Evolutionary conservation across 805 yeast species (phyloP), one percentile per base, ranked within the genome.

Genomic region (Kodamaea hsintzibuensis): DNA sequence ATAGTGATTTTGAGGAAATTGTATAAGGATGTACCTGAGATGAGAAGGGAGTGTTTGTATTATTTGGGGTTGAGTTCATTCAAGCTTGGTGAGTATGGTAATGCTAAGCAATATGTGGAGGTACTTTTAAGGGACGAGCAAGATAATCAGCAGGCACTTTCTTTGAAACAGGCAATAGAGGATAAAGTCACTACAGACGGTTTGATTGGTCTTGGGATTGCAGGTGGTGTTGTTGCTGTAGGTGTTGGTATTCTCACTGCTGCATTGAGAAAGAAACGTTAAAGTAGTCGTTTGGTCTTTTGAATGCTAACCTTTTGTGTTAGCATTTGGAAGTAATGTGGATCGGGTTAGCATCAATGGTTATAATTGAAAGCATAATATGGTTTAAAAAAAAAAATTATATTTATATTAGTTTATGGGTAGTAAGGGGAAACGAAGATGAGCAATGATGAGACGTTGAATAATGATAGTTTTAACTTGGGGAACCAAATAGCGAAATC

Each of bases 31-130:
- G 86, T 88, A 0, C 93, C 97, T 0, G 81, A 82, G 52, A 81
- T 97, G 71, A 82, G 98, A 62, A 78, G 97, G 54, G 99, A 95
- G 68, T 86, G 96, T 54, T 77, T 95, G 37, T 95, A 91, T 66
- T 95, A 95, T 68, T 73, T 95, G 55, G 82, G 96, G 3, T 76
- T 95, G 48, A 98, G 98, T 0, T 86, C 95, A 50, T 92, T 80
- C 70, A 93, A 93, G 68, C 75, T 91, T 6, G 96, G 96, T 9
- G 97, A 95, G 64, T 91, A 86, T 65, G 73, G 87, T 39, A 89
- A 90, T 65, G 91, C 98, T 2, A 83, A 95, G 62, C 76, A 93
- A 59, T 95, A 93, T 68, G 83, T 90, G 3, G 97, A 92, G 55
- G 82, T 88, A 1, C 72, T 95, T 58, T 75, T 89, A 42, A 76